Evolutionary conservation across 352 stramenopile genomes (phyloP), one percentile per base, ranked within the genome.

Genomic region (Globisporangium alternatum): DNA sequence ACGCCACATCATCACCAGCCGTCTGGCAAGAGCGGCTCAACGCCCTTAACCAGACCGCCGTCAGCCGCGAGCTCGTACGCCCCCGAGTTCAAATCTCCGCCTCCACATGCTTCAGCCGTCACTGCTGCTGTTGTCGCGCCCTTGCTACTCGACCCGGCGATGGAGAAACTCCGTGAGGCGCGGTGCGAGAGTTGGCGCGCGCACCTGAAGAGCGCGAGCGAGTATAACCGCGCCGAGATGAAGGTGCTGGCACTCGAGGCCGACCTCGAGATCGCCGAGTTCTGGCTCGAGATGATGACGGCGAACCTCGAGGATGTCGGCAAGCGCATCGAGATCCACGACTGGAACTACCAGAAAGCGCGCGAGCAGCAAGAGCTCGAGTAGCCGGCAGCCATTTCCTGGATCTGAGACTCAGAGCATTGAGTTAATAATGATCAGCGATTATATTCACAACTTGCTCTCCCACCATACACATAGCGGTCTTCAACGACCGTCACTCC

Each of bases 331-430:
- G 83, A 93, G 53, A 62, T 84, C 9, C 83, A 91, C 51, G 85
- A 93, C 57, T 93, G 85, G 85, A 86, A 88, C 59, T 88, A 89
- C 30, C 81, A 89, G 60, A 86, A 85, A 62, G 77, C 83, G 12
- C 71, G 65, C 31, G 72, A 77, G 37, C 62, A 76, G 21, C 63
- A 70, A 53, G 76, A 73, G 19, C 59, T 67, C 41, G 65, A 59
- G 49, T 65, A 22, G 17, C 43, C 19, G 25, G 25, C 25, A 48
- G 17, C 43, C 19, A n/a, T 48, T 12, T 12, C 17, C 35, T 41
- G 9, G 7, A 41, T 13, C 3, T 37, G 35, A 17, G 35, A 9
- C 35, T 41, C 35, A 41, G 8, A 41, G 35, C 35, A 41, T 41
- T 48, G 17, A 54, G 22, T 33, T 54, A 57, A 57, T 57, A 57